Base-by-base conservation (phyloP, 2,329 filamentous ascomycete species). In the Alternaria tenuissima region DNA sequence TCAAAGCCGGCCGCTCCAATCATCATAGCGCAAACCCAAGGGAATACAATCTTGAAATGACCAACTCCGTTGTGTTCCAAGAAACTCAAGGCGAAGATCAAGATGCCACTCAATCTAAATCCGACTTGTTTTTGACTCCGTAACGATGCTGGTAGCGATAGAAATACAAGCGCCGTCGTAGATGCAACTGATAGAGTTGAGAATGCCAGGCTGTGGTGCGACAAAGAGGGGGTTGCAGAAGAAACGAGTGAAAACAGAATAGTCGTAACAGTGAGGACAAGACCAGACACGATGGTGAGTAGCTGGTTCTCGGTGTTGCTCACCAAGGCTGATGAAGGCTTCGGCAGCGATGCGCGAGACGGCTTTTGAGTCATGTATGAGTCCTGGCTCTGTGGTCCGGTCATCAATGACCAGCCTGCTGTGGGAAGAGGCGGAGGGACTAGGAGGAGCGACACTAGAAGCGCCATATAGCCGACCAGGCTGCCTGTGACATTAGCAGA, bases 371-470 rank as follows among this genome's bases (percentile, higher is more conserved):
- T 64, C 30, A 63, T 66, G 64, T 72, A 75, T 9, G 68, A 65
- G 38, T 65, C 61, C 34, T 71, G 63, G 24, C 55, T 59, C 46
- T 73, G 68, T 12, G 53, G 52, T 5, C 63, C 67, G 8, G 74
- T 76, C 55, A 68, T 67, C 36, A 77, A 46, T 12, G 72, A 72
- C 70, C 70, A 76, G 16, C 69, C 76, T 44, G 72, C 62, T 16
- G 73, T 71, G 20, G 78, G 77, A 36, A 86, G 80, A 30, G 84
- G 82, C 16, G 82, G 82, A n/a, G 82, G 82, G n/a, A 85, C 65
- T 9, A 81, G 69, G 36, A 85, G 77, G 5, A 84, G 69, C 0
- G 84, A 84, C 14, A 76, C 61, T 36, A 79, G 63, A 53, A 87
- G 71, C 20, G 82, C 80, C 26, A 81, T 44, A 61, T 86, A 84